Percentiles rank a stretch among this genome's conserved stretches.
phyloP scores from a whole-genome alignment of 345 rosid species.

The Murraya koenigii region DNA sequence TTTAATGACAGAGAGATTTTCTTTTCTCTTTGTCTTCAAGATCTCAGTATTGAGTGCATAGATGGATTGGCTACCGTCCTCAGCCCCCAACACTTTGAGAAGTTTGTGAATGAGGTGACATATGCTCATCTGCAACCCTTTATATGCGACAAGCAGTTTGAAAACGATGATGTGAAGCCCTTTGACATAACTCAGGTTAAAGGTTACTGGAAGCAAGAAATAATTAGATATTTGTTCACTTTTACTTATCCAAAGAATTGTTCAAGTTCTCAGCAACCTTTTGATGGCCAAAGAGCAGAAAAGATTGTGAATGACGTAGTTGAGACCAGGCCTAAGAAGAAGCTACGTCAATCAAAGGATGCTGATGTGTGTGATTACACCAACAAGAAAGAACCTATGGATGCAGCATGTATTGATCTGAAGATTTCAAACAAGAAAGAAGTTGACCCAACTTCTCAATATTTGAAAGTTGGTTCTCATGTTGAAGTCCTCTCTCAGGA shows the following conservation, averaged over 20 bases:
- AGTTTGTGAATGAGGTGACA: constrained; percentile 34
- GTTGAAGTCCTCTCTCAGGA: constrained; percentile 78
- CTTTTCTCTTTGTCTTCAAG: constrained; percentile 84
- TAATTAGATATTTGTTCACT: constrained; percentile 36
- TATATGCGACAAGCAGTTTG: constrained; percentile 61
- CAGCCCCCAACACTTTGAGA: constrained; percentile 65
- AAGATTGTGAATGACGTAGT: constrained; percentile 26
- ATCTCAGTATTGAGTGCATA: constrained; percentile 80
- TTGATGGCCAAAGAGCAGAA: constrained; percentile 14
- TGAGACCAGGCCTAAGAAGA: constrained; percentile 47
- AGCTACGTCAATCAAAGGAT: constrained; percentile 37
- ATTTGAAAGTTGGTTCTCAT: constrained; percentile 51
- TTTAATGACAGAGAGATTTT: constrained; percentile 75
- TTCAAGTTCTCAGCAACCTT: constrained; percentile 18
- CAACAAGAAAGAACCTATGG: constrained; percentile 20
- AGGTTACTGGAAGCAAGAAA: constrained; percentile 81
- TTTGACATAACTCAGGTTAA: constrained; percentile 63
- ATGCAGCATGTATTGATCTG: constrained; percentile 9
- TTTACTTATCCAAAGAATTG: constrained; percentile 24
- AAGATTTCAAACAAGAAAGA: constrained; percentile 6
- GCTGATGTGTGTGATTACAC: constrained; percentile 5
- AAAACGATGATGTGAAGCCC: constrained; percentile 53
- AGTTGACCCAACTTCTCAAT: constrained; percentile 18
- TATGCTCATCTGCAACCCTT: constrained; percentile 40
- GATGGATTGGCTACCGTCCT: constrained; percentile 88